Evolutionary conservation across 1,139 yeast genomes (phyloP), one percentile per base, ranked within the genome.

Genomic region (Hanseniaspora uvarum): DNA sequence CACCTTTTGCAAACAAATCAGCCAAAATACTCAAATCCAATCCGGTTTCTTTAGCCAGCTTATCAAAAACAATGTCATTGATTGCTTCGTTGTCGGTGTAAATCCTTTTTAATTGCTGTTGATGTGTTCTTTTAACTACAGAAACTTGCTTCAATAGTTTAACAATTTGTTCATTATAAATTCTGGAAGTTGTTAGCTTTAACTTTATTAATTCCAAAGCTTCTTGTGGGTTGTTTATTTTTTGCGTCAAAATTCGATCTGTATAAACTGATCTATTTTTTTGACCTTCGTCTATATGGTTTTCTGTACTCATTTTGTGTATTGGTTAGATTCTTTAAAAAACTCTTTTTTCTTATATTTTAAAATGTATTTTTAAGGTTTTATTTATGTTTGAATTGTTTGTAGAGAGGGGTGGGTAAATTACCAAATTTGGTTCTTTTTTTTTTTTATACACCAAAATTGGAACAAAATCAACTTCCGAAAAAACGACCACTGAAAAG

Each of bases 131-230:
- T 57, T 78, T 70, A 55, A 77, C 65, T 38, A 74, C 67, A 46
- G 78, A 71, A 60, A 80, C 76, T 38, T 73, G 74, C 46, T 76
- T 75, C 62, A 81, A 77, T 74, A 83, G 77, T 26, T 69, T 68
- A 40, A 81, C 75, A 60, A 82, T 71, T 56, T 77, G 73, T 57
- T 71, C 71, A 57, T 76, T 76, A 41, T 76, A 65, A 37, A 70
- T 61, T 58, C 73, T 75, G 33, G 75, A 72, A 60, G 75, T 78
- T 30, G 72, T 66, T 37, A 72, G 67, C 59, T 80, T 69, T 49
- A 75, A 68, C 53, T 74, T 66, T 18, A 75, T 67, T 12, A 73
- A 68, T 61, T 75, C 78, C 56, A 77, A 70, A 14, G 78, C 74
- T 24, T 53, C 55, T 43, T 31, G 26, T 56, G 76, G 79, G 36